A percentile compares a stretch with the other conserved stretches of the same genome.
phyloP scores from a whole-genome alignment of 768 basidiomycete species.

The Termitomyces sp. region DNA sequence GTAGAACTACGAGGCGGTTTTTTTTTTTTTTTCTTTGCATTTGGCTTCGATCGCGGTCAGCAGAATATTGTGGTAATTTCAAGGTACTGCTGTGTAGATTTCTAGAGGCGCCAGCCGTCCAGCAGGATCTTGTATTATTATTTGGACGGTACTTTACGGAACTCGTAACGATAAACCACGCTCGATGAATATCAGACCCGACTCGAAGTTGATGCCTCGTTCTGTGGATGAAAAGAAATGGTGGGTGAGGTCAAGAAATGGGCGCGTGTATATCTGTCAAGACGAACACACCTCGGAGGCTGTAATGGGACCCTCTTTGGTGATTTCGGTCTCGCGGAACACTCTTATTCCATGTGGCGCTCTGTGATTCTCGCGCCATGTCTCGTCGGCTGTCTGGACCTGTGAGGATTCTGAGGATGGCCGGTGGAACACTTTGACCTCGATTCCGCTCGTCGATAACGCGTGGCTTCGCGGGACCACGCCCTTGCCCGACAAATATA shows the following conservation, averaged over 20 bases:
- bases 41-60: too few relatives aligned
- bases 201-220: not conserved
- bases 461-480: not conserved
- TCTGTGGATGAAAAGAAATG: not conserved
- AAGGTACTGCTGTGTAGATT: too few relatives aligned
- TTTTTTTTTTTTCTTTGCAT: too few relatives aligned
- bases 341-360: slow-evolving; percentile 3
- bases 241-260: not conserved
- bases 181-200: not conserved
- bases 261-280: not conserved
- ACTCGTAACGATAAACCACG: too few relatives aligned
- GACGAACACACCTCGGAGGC: not conserved
- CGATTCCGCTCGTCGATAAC: not conserved
- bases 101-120: too few relatives aligned
- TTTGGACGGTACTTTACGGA: too few relatives aligned
- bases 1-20: too few relatives aligned
- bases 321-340: slow-evolving; percentile 4
- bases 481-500: slow-evolving; percentile 9
- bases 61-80: too few relatives aligned
- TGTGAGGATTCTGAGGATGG: not conserved
- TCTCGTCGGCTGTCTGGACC: not conserved
- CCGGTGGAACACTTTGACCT: not conserved
- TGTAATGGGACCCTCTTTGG: not conserved
- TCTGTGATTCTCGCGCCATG: not conserved
- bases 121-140: too few relatives aligned